These are phyloP conservation scores for Candida wancherniae DNA, from an alignment of 805 yeast genomes.

Conservation along the genomic window DNA sequence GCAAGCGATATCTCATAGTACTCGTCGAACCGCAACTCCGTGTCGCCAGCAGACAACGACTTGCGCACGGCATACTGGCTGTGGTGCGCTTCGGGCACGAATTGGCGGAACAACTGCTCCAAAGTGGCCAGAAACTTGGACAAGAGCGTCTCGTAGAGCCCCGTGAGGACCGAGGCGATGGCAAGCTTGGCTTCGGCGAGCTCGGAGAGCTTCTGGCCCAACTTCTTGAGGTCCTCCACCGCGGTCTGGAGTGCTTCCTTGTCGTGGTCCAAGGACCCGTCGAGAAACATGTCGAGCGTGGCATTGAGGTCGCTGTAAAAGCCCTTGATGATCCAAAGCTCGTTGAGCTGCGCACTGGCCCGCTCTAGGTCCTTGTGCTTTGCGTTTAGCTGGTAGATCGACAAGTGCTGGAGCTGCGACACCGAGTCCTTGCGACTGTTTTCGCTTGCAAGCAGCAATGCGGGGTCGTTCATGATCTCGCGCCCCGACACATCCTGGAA, in stretches of 20 bases:
- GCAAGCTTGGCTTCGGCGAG: conserved; percentile 12
- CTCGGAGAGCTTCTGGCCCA: conserved; percentile 12
- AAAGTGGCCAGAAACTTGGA: conserved; percentile 4
- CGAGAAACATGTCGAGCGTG: conserved; percentile 12
- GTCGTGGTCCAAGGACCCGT: conserved; percentile 7
- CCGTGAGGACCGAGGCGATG: conserved; percentile 5
- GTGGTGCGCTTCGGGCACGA: conserved; percentile 5
- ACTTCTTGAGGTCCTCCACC: conserved; percentile 16
- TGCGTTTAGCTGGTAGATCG: conserved; percentile 14
- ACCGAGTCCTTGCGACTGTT: background rate
- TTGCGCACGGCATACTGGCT: conserved; percentile 2
- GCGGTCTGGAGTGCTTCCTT: conserved; percentile 18
- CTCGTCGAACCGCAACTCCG: conserved; percentile 1
- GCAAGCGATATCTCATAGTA: conserved; percentile 4
- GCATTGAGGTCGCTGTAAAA: conserved; percentile 21
- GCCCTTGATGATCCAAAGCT: conserved; percentile 25
- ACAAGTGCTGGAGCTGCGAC: conserved; percentile 3
- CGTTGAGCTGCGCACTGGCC: conserved; percentile 17
- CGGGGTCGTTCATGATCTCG: conserved; percentile 6
- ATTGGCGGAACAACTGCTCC: conserved; percentile 4
- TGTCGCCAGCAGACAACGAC: background rate
- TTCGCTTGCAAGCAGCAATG: background rate
- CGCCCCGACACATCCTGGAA: conserved; percentile 6
- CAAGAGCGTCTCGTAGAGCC: conserved; percentile 2
- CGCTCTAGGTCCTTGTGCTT: conserved; percentile 11